phyloP scores from a whole-genome alignment of 345 rosid genomes.

The Boechera retrofracta region DNA sequence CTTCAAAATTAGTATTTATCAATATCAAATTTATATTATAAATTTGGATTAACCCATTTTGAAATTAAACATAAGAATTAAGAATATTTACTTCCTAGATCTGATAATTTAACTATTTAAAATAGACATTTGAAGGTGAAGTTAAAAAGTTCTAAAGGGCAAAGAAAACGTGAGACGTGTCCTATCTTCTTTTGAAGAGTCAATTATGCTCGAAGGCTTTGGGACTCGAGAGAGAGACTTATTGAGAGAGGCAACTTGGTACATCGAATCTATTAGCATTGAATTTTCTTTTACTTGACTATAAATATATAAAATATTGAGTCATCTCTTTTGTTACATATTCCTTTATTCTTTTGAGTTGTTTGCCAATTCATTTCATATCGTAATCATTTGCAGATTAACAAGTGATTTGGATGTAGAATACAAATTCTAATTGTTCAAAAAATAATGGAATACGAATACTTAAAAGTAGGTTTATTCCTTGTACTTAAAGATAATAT shows the following conservation, averaged over 20 bases:
- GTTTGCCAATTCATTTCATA: slow-evolving; percentile 21
- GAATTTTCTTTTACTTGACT: slow-evolving; percentile 26
- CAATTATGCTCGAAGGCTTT: slow-evolving; percentile 30
- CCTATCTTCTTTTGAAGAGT: slow-evolving; percentile 40
- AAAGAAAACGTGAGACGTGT: slow-evolving; percentile 28
- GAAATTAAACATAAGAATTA: too few relatives aligned
- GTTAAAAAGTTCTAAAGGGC: slow-evolving; percentile 32
- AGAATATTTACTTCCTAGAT: too few relatives aligned
- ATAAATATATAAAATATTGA: not conserved
- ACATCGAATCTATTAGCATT: slow-evolving; percentile 31
- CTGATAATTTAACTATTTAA: too few relatives aligned
- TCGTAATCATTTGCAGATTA: slow-evolving; percentile 8
- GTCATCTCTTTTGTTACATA: not conserved
- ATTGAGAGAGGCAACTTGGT: slow-evolving; percentile 24
- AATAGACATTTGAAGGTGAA: not conserved
- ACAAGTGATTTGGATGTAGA: not conserved
- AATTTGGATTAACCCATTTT: too few relatives aligned
- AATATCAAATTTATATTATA: too few relatives aligned
- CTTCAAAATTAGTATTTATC: not conserved
- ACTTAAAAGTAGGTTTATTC: not conserved
- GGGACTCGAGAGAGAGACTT: slow-evolving; percentile 19
- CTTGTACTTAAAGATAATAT: not conserved
- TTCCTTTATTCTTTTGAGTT: slow-evolving; percentile 27
- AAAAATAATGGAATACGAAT: not conserved
- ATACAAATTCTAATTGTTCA: not conserved